Evolutionary conservation across 139 green algal species (phyloP), one percentile per base, ranked within the genome.

Genomic region (Tetraselmis chui): DNA sequence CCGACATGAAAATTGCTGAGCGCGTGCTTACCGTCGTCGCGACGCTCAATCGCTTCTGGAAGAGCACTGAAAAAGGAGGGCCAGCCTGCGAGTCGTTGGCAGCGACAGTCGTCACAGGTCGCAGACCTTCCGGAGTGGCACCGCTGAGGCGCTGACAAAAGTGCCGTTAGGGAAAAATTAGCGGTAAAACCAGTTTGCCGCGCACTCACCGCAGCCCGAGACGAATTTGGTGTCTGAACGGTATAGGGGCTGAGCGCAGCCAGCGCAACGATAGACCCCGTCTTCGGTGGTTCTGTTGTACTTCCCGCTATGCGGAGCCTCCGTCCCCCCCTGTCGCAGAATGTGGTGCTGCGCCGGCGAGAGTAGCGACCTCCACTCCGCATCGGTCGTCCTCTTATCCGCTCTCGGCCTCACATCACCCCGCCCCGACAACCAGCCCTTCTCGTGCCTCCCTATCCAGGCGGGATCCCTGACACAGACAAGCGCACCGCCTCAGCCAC

Each of bases 241-340:
- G 87, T 96, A 97, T 2, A 96, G 86, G 0, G 87, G 84, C 0
- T 80, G 80, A 0, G 85, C 89, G 86, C 96, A 99, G 24, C 87
- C 96, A 29, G 84, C 88, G 83, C 96, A 99, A 11, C 87, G 85
- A 84, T 97, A 99, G 0, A 87, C 82, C 2, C 96, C 96, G 0
- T 95, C 88, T 30, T 93, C 86, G 27, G 95, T 93, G 74, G 90
- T 83, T 84, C 98, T 98, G 88, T 98, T 94, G 84, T 98, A 98
- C 30, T 94, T 77, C 0, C 96, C 96, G 29, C 83, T 91, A 24
- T 87, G 89, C 25, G 94, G 83, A 5, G 82, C 84, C 82, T 99
- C 96, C 1, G 96, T 99, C 79, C 96, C 96, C 86, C 99, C 98
- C 74, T 95, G 79, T 5, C 96, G 86, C n/a, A 99, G 86, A 31